Evolutionary conservation across 1,139 yeast genomes (phyloP).

Genomic region (Pichia sp.): DNA sequence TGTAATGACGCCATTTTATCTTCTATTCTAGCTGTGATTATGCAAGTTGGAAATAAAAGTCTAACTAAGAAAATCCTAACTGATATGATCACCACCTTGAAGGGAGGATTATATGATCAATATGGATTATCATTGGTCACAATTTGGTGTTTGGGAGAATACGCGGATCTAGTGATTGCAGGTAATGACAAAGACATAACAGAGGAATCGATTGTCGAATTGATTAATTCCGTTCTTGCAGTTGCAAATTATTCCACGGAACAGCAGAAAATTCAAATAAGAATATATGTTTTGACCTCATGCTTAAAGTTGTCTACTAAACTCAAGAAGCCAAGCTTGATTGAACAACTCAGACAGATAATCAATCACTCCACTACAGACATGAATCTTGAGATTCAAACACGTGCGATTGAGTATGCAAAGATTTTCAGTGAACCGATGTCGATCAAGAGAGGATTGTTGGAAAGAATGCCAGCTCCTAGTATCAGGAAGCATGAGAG

Average conservation of each 20-base stretch:
- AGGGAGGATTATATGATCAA: slow-evolving; percentile 35
- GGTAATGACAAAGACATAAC: slow-evolving; percentile 23
- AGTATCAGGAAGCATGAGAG: slow-evolving; percentile 58
- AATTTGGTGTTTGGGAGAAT: slow-evolving; percentile 89
- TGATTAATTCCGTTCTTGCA: slow-evolving; percentile 39
- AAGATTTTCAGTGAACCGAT: slow-evolving; percentile 61
- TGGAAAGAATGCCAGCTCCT: slow-evolving; percentile 90
- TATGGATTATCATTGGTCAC: slow-evolving; percentile 70
- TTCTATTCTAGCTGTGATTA: slow-evolving; percentile 67
- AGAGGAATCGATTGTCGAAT: slow-evolving; percentile 32
- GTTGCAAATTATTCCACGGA: slow-evolving; percentile 30
- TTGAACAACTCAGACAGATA: slow-evolving; percentile 62
- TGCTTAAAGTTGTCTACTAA: slow-evolving; percentile 72
- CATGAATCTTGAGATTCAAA: slow-evolving; percentile 75
- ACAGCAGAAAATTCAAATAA: slow-evolving; percentile 44
- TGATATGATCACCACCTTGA: slow-evolving; percentile 50
- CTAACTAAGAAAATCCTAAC: slow-evolving; percentile 55
- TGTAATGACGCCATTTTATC: slow-evolving; percentile 71
- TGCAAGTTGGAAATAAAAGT: slow-evolving; percentile 51
- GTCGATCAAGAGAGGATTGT: slow-evolving; percentile 60
- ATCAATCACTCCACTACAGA: slow-evolving; percentile 55
- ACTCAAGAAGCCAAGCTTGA: slow-evolving; percentile 41
- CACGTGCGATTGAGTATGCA: slow-evolving; percentile 78
- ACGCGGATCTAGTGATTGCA: slow-evolving; percentile 55
- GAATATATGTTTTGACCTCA: slow-evolving; percentile 70